Conservation (phyloP, 2,329 filamentous ascomycete species). For the Penicillium sp. region DNA sequence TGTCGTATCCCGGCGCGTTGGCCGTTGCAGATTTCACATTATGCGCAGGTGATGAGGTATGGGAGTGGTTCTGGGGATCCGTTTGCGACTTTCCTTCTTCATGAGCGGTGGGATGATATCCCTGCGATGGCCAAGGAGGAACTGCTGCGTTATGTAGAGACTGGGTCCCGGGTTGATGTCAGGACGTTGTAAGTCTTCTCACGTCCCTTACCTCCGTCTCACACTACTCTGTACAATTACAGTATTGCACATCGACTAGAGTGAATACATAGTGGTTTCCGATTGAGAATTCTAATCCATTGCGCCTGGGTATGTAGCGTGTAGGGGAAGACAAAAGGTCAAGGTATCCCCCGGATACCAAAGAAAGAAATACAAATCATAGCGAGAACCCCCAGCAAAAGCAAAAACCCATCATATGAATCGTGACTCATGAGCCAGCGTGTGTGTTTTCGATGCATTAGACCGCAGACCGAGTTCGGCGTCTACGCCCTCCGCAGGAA, state of each 20-base stretch:
- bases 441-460: constrained; percentile 3
- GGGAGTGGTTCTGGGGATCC: constrained; percentile 30
- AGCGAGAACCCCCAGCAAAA: background rate
- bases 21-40: constrained; percentile 34
- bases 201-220: background rate
- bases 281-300: background rate
- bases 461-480: constrained; percentile 23
- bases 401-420: background rate
- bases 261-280: background rate
- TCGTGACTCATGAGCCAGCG: background rate
- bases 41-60: constrained; percentile 29
- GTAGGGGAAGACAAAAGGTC: background rate
- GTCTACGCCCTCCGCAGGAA: constrained; percentile 31
- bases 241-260: background rate
- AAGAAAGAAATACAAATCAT: background rate
- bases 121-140: constrained; percentile 22
- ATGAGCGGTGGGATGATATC: constrained; percentile 33
- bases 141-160: constrained; percentile 19
- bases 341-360: background rate
- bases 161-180: background rate
- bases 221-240: background rate
- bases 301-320: constrained; percentile 15
- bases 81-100: constrained; percentile 32
- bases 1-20: constrained; percentile 33
- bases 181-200: too few relatives aligned